A percentile compares a stretch with the other conserved stretches of the same genome.
These are phyloP conservation scores for Acanthamoeba culbertsoni DNA, from an alignment of 208 protist genomes.

Conservation along the genomic window DNA sequence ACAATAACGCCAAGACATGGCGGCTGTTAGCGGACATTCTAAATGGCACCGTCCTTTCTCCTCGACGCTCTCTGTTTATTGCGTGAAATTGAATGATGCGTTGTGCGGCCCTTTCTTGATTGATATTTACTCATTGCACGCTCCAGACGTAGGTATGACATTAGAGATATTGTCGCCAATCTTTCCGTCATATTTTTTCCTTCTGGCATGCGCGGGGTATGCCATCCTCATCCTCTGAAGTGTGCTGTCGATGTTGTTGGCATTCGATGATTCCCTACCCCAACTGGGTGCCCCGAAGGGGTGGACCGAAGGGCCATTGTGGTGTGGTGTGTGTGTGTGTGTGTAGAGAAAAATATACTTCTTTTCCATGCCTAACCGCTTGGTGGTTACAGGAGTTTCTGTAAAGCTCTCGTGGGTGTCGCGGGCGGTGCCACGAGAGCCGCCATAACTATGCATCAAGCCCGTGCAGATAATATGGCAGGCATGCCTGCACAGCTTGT, in stretches of 20 bases:
- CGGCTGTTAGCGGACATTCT: conserved; percentile 73
- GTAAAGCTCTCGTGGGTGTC: conserved; percentile 48
- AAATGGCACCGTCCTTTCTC: conserved; percentile 39
- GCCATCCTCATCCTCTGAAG: too few relatives aligned
- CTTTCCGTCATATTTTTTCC: conserved; percentile 36
- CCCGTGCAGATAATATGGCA: conserved; percentile 71
- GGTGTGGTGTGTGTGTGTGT: too few relatives aligned
- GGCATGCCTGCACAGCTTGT: conserved; percentile 59
- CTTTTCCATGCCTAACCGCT: too few relatives aligned
- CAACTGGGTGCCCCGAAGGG: too few relatives aligned
- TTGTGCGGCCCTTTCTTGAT: neutral
- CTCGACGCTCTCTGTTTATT: neutral
- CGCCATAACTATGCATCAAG: conserved; percentile 78
- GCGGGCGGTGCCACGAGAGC: conserved; percentile 73
- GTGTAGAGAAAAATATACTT: too few relatives aligned
- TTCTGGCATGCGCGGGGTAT: conserved; percentile 31
- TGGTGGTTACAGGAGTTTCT: conserved; percentile 20
- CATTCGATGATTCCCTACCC: too few relatives aligned
- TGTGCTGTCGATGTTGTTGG: too few relatives aligned
- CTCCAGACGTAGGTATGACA: conserved; percentile 73
- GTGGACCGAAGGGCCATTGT: too few relatives aligned
- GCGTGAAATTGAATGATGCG: neutral
- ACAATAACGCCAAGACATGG: conserved; percentile 77
- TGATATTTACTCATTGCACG: neutral
- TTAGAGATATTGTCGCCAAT: conserved; percentile 74